Evolutionary conservation across 2,329 filamentous ascomycete species (phyloP), one percentile per base, ranked within the genome.

Genomic region (Trichoderma pleuroti): DNA sequence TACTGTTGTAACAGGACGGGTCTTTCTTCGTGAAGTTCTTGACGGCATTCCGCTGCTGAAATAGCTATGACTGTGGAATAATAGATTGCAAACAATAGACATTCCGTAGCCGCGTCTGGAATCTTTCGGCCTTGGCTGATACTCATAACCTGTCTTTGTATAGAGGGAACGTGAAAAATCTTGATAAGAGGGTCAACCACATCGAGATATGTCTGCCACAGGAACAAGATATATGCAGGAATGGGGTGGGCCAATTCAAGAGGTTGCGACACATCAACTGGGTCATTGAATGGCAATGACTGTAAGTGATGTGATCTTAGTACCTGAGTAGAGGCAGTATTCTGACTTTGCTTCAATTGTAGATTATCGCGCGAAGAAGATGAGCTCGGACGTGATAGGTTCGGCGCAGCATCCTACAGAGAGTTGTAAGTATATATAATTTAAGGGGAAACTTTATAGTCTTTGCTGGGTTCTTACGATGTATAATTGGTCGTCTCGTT

Each of bases 181-280:
- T 73, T 73, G 18, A 74, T 24, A 14, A 74, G 59, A 4, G 72
- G 72, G 36, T 74, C 64, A 7, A 74, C 65, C 5, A 64, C 70
- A 21, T 71, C 71, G 14, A 74, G 65, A 64, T 72, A 73, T 16
- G 32, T 66, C 21, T 73, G 56, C 73, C 73, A 74, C 7, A 73
- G 59, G 21, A 66, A 57, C 9, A 54, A 14, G 12, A 74, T 68
- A 6, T 3, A 32, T 21, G 60, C 21, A 16, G 68, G 28, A 30
- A 54, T 24, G 2, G 72, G 71, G 21, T 72, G 70, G 59, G 59
- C 30, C 7, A 42, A 46, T 46, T 49, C 18, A 18, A 57, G 61
- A 26, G 61, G 14, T 26, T 60, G 49, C 6, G 36, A 42, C 49
- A 18, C 21, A 4, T 21, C 61, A 49, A 9, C 5, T 0, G 7